phyloP scores from a whole-genome alignment of 495 filamentous ascomycete genomes.

The Xylaria castorea region DNA sequence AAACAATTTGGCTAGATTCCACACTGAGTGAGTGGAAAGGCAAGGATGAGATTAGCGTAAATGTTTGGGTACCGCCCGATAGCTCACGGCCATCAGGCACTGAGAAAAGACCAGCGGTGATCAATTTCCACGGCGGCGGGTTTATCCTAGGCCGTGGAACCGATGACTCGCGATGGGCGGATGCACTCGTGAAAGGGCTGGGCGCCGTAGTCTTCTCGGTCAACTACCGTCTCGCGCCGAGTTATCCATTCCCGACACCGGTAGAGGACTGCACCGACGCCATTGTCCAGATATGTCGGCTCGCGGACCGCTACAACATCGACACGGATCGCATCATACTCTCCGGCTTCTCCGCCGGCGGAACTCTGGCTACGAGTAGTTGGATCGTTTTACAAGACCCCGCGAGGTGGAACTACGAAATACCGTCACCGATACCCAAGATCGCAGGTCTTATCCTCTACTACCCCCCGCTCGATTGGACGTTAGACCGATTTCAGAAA shows the following conservation, averaged over 20 bases:
- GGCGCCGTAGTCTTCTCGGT: constrained; percentile 63
- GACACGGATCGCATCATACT: constrained; percentile 56
- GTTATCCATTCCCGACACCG: constrained; percentile 70
- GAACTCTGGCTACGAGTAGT: constrained; percentile 75
- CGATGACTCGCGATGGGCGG: constrained; percentile 68
- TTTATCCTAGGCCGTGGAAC: constrained; percentile 67
- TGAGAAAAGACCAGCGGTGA: constrained; percentile 53
- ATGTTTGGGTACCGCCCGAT: constrained; percentile 32
- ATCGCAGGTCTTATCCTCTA: constrained; percentile 57
- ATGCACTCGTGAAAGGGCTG: constrained; percentile 42
- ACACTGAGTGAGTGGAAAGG: constrained; percentile 30
- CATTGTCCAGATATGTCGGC: constrained; percentile 58
- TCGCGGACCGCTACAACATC: constrained; percentile 51
- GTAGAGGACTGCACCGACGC: constrained; percentile 72
- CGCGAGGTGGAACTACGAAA: constrained; percentile 57
- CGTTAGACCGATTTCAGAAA: constrained; percentile 67
- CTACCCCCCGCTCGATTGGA: constrained; percentile 78
- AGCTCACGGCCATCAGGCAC: constrained; percentile 14
- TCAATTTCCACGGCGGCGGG: constrained; percentile 72
- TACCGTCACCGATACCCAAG: constrained; percentile 12
- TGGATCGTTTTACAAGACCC: constrained; percentile 45
- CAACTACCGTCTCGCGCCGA: constrained; percentile 70
- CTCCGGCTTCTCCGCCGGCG: constrained; percentile 78
- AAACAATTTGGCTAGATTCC: constrained; percentile 32
- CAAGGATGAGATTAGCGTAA: constrained; percentile 26